phyloP scores from a whole-genome alignment of 1,139 yeast genomes.

The Protomyces inouyei region DNA sequence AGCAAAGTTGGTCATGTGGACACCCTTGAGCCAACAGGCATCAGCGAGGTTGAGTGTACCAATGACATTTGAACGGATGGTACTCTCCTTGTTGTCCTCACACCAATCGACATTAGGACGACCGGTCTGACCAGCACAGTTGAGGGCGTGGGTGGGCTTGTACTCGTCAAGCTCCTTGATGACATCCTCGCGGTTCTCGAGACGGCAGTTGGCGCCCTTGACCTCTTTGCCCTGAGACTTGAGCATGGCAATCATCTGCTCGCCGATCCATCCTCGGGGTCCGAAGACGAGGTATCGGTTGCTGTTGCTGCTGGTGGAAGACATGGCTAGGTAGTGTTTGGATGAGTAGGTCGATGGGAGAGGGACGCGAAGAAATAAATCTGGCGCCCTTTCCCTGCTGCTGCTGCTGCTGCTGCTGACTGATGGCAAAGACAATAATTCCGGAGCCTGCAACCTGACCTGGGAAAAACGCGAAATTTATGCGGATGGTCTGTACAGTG shows the following conservation, averaged over 20 bases:
- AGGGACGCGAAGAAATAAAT: no score
- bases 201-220: constrained; percentile 18
- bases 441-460: no score
- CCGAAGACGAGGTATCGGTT: constrained; percentile 25
- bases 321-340: not conserved
- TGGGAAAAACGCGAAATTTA: no score
- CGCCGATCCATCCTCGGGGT: constrained; percentile 26
- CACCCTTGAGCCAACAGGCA: constrained; percentile 36
- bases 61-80: constrained; percentile 41
- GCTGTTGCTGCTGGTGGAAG: not conserved
- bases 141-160: constrained; percentile 26
- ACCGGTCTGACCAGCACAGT: constrained; percentile 25
- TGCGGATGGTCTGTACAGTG: no score
- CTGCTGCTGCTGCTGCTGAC: no score
- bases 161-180: constrained; percentile 19
- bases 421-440: no score
- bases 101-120: constrained; percentile 27
- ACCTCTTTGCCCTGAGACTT: constrained; percentile 24
- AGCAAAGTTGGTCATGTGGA: constrained; percentile 26
- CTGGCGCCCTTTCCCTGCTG: no score
- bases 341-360: no score
- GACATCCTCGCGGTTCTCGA: constrained; percentile 22
- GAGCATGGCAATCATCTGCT: constrained; percentile 23
- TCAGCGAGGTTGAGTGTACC: constrained; percentile 53
- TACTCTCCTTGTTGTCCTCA: constrained; percentile 26